A percentile compares a stretch with the other conserved stretches of the same genome.
These are phyloP conservation scores for Cercospora zeae-maydis DNA, from an alignment of 2,329 filamentous ascomycete genomes.

Conservation along the genomic window DNA sequence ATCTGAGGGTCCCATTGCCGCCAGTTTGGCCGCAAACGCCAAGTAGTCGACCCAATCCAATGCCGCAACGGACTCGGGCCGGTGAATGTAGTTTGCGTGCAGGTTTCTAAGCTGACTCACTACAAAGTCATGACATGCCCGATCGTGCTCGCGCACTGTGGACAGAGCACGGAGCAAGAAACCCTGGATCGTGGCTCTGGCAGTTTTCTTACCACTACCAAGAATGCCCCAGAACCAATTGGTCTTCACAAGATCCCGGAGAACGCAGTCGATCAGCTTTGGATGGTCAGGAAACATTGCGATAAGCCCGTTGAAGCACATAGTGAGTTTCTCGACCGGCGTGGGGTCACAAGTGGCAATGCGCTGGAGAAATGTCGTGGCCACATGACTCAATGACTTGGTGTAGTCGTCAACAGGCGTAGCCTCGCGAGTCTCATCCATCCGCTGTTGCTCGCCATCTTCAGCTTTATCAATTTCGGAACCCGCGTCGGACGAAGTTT, in stretches of 20 bases:
- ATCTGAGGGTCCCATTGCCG: slow-evolving; percentile 18
- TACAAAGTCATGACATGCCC: slow-evolving; percentile 5
- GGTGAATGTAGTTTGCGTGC: slow-evolving; percentile 15
- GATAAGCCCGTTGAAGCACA: slow-evolving; percentile 6
- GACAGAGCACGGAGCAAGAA: slow-evolving; percentile 19
- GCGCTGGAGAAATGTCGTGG: slow-evolving; percentile 15
- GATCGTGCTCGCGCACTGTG: slow-evolving; percentile 16
- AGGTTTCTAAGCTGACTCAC: slow-evolving; percentile 13
- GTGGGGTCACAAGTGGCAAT: slow-evolving; percentile 15
- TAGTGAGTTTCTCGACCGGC: slow-evolving; percentile 15
- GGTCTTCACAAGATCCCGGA: slow-evolving; percentile 7
- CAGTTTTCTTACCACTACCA: slow-evolving; percentile 11
- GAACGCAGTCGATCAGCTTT: slow-evolving; percentile 1
- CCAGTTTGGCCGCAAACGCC: slow-evolving; percentile 13
- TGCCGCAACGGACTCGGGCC: background rate
- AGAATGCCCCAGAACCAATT: slow-evolving; percentile 19
- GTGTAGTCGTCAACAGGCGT: background rate
- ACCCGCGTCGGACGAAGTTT: background rate
- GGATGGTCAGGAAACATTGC: slow-evolving; percentile 12
- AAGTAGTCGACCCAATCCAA: slow-evolving; percentile 21
- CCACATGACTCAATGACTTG: slow-evolving; percentile 5
- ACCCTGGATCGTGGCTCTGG: slow-evolving; percentile 8
- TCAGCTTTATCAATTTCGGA: slow-evolving; percentile 3
- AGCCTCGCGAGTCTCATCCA: background rate
- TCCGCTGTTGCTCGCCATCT: background rate